Base-by-base conservation (phyloP, 257 asterid genomes). In the Rauvolfia tetraphylla region DNA sequence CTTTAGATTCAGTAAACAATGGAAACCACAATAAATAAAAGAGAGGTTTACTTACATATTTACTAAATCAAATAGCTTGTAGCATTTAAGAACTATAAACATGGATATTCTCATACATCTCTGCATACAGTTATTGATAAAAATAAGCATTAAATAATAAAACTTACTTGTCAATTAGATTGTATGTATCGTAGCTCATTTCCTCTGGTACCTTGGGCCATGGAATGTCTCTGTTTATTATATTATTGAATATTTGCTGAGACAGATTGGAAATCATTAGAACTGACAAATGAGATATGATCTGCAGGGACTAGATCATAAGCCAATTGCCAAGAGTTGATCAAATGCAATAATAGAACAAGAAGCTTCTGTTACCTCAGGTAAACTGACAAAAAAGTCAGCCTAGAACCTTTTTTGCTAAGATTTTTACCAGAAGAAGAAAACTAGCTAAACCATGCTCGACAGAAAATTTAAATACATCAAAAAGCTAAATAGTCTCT, bases 161-260 rank as follows among this genome's bases (percentile, higher is more conserved):
- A 80, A 89, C 99, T 87, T 87, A 95, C 98, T 88, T 91, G 89
- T 90, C 86, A 70, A 95, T 89, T 73, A 95, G 89, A 84, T 95
- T 95, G 75, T 88, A 81, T 62, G 98, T 96, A 80, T 91, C 97
- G 48, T 27, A 82, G 86, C 92, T 91, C 86, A 95, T 84, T 87
- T 95, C 99, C 54, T 91, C 97, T n/a, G 97, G 97, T 81, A 90
- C 77, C 88, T 83, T 93, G 72, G 98, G 99, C 99, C 99, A 91
- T 57, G 95, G 92, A 78, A 95, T 91, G 84, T 89, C 93, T 86
- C 97, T 85, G 82, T 95, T 90, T 77, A 95, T 86, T 80, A 95
- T 91, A 85, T 95, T 93, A 90, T 87, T 86, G 83, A 95, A 95
- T 76, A 93, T 91, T 85, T 86, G 88, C 98, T 95, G 95, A 92